Evolutionary conservation across 1,139 yeast genomes (phyloP).

Genomic region (Sugiyamaella neomexicana): DNA sequence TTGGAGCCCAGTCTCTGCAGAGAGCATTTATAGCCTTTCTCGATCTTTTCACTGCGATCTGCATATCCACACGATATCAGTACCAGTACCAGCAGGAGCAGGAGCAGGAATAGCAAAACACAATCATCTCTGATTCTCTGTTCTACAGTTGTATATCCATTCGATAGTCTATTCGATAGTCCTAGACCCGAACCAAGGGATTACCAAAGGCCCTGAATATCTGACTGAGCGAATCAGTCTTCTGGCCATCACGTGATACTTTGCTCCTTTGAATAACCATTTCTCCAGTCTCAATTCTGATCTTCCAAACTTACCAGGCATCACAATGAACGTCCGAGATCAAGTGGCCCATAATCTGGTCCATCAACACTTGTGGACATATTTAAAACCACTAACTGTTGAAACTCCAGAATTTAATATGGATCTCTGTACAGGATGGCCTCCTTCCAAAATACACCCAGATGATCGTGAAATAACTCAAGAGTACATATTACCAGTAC

Average conservation of each 20-base stretch:
- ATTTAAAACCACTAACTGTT: conserved; percentile 35
- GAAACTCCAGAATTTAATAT: conserved; percentile 10
- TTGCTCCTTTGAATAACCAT: no score
- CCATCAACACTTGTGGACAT: conserved; percentile 57
- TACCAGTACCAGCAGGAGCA: not conserved
- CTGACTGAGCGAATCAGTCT: no score
- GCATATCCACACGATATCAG: not conserved
- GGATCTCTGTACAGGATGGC: conserved; percentile 34
- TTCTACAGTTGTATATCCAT: no score
- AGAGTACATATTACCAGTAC: conserved; percentile 38
- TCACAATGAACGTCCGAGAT: conserved; percentile 1
- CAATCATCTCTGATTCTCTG: not conserved
- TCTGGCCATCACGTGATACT: no score
- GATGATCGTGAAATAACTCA: conserved; percentile 31
- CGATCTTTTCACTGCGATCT: not conserved
- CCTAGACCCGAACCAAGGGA: no score
- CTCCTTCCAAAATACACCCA: conserved; percentile 40
- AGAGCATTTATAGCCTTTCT: not conserved
- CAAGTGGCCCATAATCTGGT: conserved; percentile 43
- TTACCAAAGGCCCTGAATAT: no score
- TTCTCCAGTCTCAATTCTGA: not conserved
- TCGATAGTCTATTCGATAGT: no score
- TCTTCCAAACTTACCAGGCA: not conserved
- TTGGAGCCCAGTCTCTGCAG: not conserved
- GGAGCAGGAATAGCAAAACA: not conserved